Base-by-base conservation (phyloP, 129 eudicot species). In the Gnaphalium uliginosum region DNA sequence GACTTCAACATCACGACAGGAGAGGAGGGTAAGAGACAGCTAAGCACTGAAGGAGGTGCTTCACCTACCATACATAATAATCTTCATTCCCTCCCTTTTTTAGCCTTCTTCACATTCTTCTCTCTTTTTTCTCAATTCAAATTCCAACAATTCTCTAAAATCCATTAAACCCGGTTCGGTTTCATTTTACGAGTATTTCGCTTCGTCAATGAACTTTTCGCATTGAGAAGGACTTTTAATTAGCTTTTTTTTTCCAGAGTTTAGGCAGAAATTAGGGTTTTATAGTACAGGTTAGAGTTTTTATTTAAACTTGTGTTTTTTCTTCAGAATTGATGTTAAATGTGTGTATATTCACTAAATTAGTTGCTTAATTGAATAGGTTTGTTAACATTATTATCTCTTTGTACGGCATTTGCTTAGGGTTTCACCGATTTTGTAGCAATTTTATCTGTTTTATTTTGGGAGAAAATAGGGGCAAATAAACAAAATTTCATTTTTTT, bases 1-100 rank as follows among this genome's bases (percentile, higher is more conserved):
- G 78, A 79, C 82, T 79, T 79, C 57, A 79, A 79, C 78, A 72
- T 64, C 73, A 79, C 66, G 82, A 75, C 72, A 75, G 79, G 62
- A 58, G 60, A 7, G 46, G 46, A 50, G 21, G 48, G 71, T 79
- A 81, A 85, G 78, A 76, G 87, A 78, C 91, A 88, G 90, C 91
- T 88, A 75, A 63, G 89, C 89, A 86, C 67, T 81, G 92, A 91
- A 84, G 83, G 87, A 62, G 83, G 81, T 87, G 82, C 73, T 85
- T 85, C 86, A 92, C 93, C 93, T 84, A 85, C 92, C 92, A 21
- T 81, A 39, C 50, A 82, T 62, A 27, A 18, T 11, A 15, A 61
- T 24, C 61, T 21, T 54, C 69, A 60, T 78, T 75, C 71, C 80
- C 71, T 78, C 70, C 80, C 79, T 78, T 78, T n/a, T 77, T 80